Evolutionary conservation across 139 green algal species (phyloP).

Genomic region (Zygnema circumcarinatum): DNA sequence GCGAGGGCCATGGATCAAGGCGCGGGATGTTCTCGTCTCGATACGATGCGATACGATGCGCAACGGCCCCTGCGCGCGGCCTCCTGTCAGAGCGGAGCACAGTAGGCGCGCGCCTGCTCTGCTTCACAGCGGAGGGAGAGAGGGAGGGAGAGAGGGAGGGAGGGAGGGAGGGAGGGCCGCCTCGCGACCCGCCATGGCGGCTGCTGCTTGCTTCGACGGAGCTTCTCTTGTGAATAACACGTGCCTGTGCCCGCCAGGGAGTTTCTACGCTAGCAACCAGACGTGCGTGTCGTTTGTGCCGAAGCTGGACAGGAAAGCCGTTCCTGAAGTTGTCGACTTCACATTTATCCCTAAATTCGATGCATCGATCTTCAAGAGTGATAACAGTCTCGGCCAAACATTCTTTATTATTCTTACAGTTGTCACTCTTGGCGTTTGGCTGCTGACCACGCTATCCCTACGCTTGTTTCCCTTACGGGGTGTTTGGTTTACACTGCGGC

Average conservation of each 20-base stretch:
- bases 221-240: not conserved
- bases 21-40: too few relatives aligned
- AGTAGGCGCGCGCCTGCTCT: too few relatives aligned
- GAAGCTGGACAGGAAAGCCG: not conserved
- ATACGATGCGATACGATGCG: too few relatives aligned
- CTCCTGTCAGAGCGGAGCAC: too few relatives aligned
- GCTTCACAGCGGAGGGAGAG: too few relatives aligned
- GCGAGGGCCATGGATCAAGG: too few relatives aligned
- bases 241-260: not conserved
- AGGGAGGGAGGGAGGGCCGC: too few relatives aligned
- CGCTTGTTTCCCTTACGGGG: conserved; percentile 12
- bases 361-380: not conserved
- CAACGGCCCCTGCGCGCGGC: too few relatives aligned
- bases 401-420: conserved; percentile 29
- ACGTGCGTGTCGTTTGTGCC: not conserved
- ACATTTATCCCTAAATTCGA: conserved; percentile 10
- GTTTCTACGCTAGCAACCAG: not conserved
- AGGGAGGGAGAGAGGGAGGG: too few relatives aligned
- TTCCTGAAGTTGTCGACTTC: not conserved
- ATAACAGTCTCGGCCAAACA: not conserved
- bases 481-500: conserved; percentile 10
- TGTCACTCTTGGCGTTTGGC: conserved; percentile 2
- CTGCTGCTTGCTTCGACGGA: not conserved
- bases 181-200: not conserved
- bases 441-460: not conserved